Conservation (phyloP, 2,329 filamentous ascomycete species). For the Neobulgaria alba region DNA sequence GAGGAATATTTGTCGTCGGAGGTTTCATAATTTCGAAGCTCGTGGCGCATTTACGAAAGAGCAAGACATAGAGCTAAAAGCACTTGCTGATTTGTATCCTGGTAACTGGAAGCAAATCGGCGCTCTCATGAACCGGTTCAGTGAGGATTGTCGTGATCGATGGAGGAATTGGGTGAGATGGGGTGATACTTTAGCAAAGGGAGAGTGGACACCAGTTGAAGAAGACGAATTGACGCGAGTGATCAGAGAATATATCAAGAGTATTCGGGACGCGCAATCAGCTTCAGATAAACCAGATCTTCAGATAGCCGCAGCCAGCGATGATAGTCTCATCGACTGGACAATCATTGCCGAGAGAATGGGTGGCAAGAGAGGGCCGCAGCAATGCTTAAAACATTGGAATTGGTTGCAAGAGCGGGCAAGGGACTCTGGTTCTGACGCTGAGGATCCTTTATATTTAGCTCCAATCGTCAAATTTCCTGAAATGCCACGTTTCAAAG, state of each 20-base stretch:
- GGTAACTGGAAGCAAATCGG: conserved; percentile 56
- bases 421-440: no score
- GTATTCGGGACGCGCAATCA: conserved; percentile 35
- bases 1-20: conserved; percentile 48
- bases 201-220: conserved; percentile 53
- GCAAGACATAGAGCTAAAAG: conserved; percentile 46
- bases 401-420: no score
- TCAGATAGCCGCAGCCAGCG: conserved; percentile 33
- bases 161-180: conserved; percentile 61
- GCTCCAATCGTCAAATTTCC: no score
- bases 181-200: conserved; percentile 40
- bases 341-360: conserved; percentile 53
- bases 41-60: conserved; percentile 51
- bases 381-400: conserved; percentile 65
- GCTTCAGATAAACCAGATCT: conserved; percentile 19
- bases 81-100: conserved; percentile 35
- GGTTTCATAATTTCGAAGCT: conserved; percentile 56
- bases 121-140: conserved; percentile 52
- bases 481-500: no score
- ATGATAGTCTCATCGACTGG: conserved; percentile 55
- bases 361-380: conserved; percentile 50
- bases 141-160: conserved; percentile 59
- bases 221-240: conserved; percentile 35
- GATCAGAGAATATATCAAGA: conserved; percentile 44
- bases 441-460: conserved; percentile 8